A percentile compares a stretch with the other conserved stretches of the same genome.
Conservation (phyloP, 345 rosid species). For the Gossypium mustelinum region DNA sequence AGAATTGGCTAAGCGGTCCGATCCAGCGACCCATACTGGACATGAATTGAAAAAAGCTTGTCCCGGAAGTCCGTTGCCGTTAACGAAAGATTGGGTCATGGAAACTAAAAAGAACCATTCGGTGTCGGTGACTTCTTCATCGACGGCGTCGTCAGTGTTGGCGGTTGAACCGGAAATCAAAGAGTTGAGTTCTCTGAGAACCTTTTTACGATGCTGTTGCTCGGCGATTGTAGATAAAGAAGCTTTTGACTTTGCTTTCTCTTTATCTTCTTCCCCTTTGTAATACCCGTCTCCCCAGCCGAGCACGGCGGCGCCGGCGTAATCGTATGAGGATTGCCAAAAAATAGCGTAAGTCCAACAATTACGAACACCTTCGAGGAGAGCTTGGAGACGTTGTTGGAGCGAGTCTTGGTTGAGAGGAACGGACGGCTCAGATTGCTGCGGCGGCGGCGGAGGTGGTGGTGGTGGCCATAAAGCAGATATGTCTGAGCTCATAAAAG, state of each 20-base stretch:
- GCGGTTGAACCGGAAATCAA: conserved; percentile 61
- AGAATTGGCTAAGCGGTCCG: conserved; percentile 51
- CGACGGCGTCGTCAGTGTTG: conserved; percentile 54
- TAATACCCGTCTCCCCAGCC: conserved; percentile 97
- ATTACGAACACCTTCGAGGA: conserved; percentile 65
- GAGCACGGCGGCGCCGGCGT: conserved; percentile 48
- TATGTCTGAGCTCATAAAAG: conserved; percentile 82
- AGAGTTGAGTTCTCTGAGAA: conserved; percentile 78
- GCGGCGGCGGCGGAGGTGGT: not conserved
- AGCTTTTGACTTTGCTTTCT: conserved; percentile 31
- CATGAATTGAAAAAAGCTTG: conserved; percentile 50
- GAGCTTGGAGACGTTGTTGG: conserved; percentile 76
- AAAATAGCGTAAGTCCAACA: conserved; percentile 93
- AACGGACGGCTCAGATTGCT: conserved; percentile 21
- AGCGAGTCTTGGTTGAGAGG: conserved; percentile 65
- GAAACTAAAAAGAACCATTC: conserved; percentile 96
- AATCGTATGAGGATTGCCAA: conserved; percentile 88
- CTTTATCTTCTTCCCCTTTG: conserved; percentile 74
- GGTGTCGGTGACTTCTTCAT: conserved; percentile 88
- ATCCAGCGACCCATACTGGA: conserved; percentile 67
- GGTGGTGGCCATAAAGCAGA: conserved; percentile 65
- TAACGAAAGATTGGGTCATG: conserved; percentile 77
- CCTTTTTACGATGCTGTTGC: conserved; percentile 76
- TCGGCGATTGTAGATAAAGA: conserved; percentile 41
- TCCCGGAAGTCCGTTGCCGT: conserved; percentile 68